Conservation (phyloP, 164 flowering plant species). For the Liquidambar formosana region DNA sequence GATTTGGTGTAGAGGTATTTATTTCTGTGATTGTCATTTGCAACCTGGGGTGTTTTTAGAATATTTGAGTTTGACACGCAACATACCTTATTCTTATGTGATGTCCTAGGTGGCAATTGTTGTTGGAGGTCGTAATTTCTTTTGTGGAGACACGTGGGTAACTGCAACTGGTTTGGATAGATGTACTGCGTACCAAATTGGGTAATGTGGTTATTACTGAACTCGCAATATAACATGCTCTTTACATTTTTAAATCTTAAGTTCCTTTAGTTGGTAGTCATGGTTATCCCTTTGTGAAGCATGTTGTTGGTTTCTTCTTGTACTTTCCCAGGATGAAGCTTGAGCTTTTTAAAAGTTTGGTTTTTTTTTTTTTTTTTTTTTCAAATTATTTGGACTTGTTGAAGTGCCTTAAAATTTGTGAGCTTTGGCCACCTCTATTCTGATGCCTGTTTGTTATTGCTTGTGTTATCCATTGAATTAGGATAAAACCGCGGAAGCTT, state of each 20-base stretch:
- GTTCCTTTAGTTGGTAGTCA: no score
- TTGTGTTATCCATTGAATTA: not conserved
- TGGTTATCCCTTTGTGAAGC: no score
- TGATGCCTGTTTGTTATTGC: not conserved
- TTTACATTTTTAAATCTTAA: not conserved
- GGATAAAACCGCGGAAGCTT: not conserved
- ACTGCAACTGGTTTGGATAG: slow-evolving; percentile 80
- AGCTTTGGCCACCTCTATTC: not conserved
- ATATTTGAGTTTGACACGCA: slow-evolving; percentile 3
- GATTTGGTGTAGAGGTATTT: slow-evolving; percentile 80
- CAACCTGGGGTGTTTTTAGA: not conserved
- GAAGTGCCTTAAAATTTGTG: not conserved
- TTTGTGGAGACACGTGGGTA: slow-evolving; percentile 91
- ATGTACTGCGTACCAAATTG: slow-evolving; percentile 82
- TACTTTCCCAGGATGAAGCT: no score
- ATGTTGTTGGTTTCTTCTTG: no score
- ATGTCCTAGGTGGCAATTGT: slow-evolving; percentile 81
- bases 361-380: no score
- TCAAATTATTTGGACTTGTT: not conserved
- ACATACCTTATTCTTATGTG: slow-evolving; percentile 10
- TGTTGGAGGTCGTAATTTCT: slow-evolving; percentile 93
- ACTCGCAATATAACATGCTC: not conserved
- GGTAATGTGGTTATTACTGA: slow-evolving; percentile 44
- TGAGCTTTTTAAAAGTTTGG: no score
- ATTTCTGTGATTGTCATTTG: not conserved